A percentile compares a stretch with the other conserved stretches of the same genome.
phyloP scores from a whole-genome alignment of 768 basidiomycete species.

The Boletellus emodensis region DNA sequence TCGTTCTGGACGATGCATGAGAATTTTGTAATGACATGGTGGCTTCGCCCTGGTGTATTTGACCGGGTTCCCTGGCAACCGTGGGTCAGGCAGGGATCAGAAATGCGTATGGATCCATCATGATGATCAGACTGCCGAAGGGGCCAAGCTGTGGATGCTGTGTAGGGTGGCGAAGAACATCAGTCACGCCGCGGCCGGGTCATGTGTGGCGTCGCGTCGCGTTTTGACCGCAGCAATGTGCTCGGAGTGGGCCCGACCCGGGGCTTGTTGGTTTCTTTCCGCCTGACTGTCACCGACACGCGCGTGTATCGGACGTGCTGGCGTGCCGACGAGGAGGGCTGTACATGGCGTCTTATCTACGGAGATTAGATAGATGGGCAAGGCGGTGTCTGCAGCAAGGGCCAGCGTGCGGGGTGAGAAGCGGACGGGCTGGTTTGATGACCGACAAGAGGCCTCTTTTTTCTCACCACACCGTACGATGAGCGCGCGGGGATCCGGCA shows the following conservation, averaged over 20 bases:
- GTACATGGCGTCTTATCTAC: not conserved
- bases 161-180: not conserved
- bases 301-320: no score
- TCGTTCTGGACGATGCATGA: slow-evolving; percentile 79
- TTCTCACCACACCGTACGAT: slow-evolving; percentile 29
- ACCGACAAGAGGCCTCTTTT: no score
- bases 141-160: slow-evolving; percentile 1
- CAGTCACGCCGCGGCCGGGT: slow-evolving; percentile 6
- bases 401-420: not conserved
- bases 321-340: not conserved
- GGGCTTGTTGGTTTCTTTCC: no score
- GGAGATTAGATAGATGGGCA: no score
- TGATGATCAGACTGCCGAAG: not conserved
- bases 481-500: slow-evolving; percentile 48
- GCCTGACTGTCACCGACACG: not conserved
- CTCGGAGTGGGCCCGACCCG: no score
- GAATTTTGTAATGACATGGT: not conserved
- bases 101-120: no score
- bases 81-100: not conserved
- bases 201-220: slow-evolving; percentile 6
- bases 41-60: not conserved
- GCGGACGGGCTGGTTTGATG: not conserved
- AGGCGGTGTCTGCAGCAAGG: no score
- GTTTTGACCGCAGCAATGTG: not conserved
- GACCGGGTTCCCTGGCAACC: slow-evolving; percentile 1